These are phyloP conservation scores for Neonectria hederae DNA, from an alignment of 2,329 filamentous ascomycete species.

Conservation along the genomic window DNA sequence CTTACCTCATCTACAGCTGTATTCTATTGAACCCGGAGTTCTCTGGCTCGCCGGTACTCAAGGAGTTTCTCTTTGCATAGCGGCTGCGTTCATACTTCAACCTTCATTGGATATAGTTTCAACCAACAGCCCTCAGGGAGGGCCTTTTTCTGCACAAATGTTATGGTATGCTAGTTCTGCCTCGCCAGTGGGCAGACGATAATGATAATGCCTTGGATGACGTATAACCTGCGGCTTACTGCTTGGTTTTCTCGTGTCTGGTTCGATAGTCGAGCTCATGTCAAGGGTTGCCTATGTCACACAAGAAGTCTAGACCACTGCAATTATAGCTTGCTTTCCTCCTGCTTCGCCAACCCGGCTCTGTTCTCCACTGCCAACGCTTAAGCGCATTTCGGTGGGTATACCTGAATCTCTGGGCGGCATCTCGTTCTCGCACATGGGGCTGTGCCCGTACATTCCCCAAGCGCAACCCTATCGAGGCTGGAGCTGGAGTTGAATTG, in stretches of 20 bases:
- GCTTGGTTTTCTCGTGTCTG: background rate
- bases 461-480: conserved; percentile 11
- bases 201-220: conserved; percentile 44
- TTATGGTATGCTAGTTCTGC: conserved; percentile 27
- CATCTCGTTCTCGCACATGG: background rate
- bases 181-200: conserved; percentile 28
- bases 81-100: conserved; percentile 18
- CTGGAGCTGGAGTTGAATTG: conserved; percentile 6
- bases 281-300: conserved; percentile 14
- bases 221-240: conserved; percentile 3
- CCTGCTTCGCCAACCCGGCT: conserved; percentile 21
- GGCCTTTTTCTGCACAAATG: conserved; percentile 37
- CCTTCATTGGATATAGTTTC: conserved; percentile 37
- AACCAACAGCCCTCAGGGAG: conserved; percentile 21
- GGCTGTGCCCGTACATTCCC: conserved; percentile 4
- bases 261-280: conserved; percentile 9
- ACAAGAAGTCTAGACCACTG: background rate
- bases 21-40: conserved; percentile 94
- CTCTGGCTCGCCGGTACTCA: conserved; percentile 87
- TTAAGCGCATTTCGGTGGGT: background rate
- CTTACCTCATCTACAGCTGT: conserved; percentile 66
- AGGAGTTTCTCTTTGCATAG: conserved; percentile 84
- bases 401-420: background rate
- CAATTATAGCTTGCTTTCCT: background rate
- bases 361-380: background rate